Base-by-base conservation (phyloP, 140 eudicot genomes). In the Oenanthe javanica region DNA sequence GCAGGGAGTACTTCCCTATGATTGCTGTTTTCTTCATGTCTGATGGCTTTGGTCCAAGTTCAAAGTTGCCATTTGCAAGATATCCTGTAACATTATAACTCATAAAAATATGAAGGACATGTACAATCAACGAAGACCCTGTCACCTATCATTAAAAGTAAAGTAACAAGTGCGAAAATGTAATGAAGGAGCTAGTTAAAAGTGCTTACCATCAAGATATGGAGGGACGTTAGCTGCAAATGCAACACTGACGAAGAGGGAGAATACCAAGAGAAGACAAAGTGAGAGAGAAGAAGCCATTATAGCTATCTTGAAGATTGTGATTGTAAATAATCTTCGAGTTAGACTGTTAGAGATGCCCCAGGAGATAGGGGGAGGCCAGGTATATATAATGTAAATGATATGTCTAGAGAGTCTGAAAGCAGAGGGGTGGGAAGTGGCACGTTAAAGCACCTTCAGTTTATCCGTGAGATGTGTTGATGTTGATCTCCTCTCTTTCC, bases 21-120 rank as follows among this genome's bases (percentile, higher is more conserved):
- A 92, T 81, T 4, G 82, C 83, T 19, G 89, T 89, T 48, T 87
- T 82, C 25, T 89, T 86, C 0, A 90, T 43, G 77, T 87, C 81
- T 12, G 47, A 55, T 49, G 87, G 79, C 63, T 87, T 89, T 63
- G 97, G 97, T 82, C 49, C 79, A 70, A 87, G 87, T 76, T 92
- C 97, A 31, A 92, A 92, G 87, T 92, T 89, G 48, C 97, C 97
- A 73, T 92, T 92, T 25, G 97, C 88, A 9, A 92, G 87, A 7
- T 90, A 85, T 47, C 97, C 97, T 92, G 85, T 45, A 5, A 23
- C 15, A 63, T 66, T 1, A 66, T 4, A 13, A 10, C 40, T 66
- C 0, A 66, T 4, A 13, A 10, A 16, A 66, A 25, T 11, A 54
- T 1, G 16, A 5, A 16, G 23, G 63, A 54, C 63, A 54, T 4